phyloP scores from a whole-genome alignment of 164 flowering plant genomes.

The Kalanchoe fedtschenkoi region DNA sequence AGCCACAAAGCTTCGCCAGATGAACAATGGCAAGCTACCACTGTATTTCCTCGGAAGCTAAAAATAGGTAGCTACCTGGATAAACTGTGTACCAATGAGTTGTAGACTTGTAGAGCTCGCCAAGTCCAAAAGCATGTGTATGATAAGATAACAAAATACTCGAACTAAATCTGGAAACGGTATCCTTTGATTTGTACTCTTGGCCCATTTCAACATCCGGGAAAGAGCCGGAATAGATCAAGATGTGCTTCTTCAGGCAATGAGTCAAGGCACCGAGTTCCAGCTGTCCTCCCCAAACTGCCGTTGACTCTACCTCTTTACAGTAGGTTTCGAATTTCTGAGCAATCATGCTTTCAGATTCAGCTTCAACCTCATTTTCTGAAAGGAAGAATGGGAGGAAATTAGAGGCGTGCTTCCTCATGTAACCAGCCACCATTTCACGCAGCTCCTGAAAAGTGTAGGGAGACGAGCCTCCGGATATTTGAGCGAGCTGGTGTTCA shows the following conservation, averaged over 20 bases:
- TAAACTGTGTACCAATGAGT: slow-evolving; percentile 48
- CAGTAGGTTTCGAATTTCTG: slow-evolving; percentile 72
- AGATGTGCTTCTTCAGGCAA: slow-evolving; percentile 63
- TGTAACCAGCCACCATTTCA: slow-evolving; percentile 62
- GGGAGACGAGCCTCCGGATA: slow-evolving; percentile 53
- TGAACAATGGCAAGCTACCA: no score
- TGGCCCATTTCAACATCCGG: slow-evolving; percentile 98
- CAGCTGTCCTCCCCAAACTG: slow-evolving; percentile 95
- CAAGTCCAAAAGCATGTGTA: slow-evolving; percentile 84
- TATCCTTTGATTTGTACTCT: slow-evolving; percentile 49
- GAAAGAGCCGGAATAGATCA: slow-evolving; percentile 73
- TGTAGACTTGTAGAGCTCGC: slow-evolving; percentile 97
- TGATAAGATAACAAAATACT: slow-evolving; percentile 72
- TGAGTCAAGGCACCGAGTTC: slow-evolving; percentile 87
- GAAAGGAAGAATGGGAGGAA: slow-evolving; percentile 79
- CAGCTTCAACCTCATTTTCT: slow-evolving; percentile 39
- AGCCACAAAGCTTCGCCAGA: no score
- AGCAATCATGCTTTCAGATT: slow-evolving; percentile 30
- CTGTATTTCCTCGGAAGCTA: not conserved
- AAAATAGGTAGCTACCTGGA: slow-evolving; percentile 10
- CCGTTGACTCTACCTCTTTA: slow-evolving; percentile 66
- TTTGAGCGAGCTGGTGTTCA: slow-evolving; percentile 64
- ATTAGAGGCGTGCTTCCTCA: slow-evolving; percentile 60
- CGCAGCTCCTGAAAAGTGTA: slow-evolving; percentile 63
- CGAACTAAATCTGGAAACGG: slow-evolving; percentile 17